phyloP scores from a whole-genome alignment of 495 filamentous ascomycete species.

The Daldinia caldariorum region DNA sequence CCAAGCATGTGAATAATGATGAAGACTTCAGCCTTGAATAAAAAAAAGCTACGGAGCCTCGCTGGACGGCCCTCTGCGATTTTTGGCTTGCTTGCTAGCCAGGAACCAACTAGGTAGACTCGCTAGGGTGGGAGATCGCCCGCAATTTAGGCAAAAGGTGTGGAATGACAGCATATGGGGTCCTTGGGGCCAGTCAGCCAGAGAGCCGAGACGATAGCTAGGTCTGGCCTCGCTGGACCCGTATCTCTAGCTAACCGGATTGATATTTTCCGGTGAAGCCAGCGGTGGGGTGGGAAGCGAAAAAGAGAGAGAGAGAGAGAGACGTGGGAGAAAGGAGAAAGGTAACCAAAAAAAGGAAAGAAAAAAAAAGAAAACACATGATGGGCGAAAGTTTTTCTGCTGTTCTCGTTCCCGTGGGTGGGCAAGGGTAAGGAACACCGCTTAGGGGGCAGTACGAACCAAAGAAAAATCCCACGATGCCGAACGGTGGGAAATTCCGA shows the following conservation, averaged over 20 bases:
- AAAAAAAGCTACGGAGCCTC: conserved; percentile 34
- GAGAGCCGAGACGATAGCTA: conserved; percentile 42
- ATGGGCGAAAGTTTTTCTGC: conserved; percentile 1
- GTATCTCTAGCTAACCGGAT: conserved; percentile 34
- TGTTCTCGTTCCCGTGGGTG: conserved; percentile 12
- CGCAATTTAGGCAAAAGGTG: conserved; percentile 48
- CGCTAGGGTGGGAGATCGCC: conserved; percentile 39
- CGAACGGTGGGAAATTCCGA: conserved; percentile 37
- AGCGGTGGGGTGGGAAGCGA: conserved; percentile 19
- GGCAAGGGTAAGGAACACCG: conserved; percentile 22
- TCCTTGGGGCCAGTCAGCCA: conserved; percentile 29
- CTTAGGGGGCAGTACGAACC: conserved; percentile 28
- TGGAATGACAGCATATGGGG: conserved; percentile 43
- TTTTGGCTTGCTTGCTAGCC: conserved; percentile 15
- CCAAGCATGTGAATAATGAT: conserved; percentile 15
- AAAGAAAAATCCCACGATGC: conserved; percentile 31
- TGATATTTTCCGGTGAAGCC: conserved; percentile 30
- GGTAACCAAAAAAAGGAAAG: background rate
- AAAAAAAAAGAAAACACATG: conserved; percentile 3
- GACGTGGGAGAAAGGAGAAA: background rate
- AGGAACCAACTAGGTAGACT: conserved; percentile 37
- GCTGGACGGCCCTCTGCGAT: conserved; percentile 15
- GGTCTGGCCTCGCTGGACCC: conserved; percentile 27
- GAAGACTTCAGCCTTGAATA: conserved; percentile 32
- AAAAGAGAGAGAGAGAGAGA: background rate